Evolutionary conservation across 106 monocot species (phyloP), one percentile per base, ranked within the genome.

Genomic region (Xerophyta viscosa): DNA sequence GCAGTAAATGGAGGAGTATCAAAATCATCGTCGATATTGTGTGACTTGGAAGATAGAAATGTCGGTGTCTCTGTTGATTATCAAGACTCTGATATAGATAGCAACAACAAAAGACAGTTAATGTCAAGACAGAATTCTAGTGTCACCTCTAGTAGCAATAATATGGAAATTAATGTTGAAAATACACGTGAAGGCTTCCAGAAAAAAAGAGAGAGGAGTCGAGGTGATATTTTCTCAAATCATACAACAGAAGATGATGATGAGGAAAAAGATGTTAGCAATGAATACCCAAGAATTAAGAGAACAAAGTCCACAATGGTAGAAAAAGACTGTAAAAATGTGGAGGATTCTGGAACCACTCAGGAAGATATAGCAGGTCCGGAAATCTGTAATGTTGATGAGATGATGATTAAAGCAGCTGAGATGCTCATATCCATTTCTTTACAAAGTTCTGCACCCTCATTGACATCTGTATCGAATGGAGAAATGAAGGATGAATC

Each of bases 211-310:
- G 18, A 71, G 8, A 51, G 52, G 26, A 75, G 55, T 54, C 66
- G 77, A 50, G 79, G 79, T 48, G 78, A 76, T 56, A 69, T 69
- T 37, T 28, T 78, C 27, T 82, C 79, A 41, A 72, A 68, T 41
- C 63, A 60, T 66, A 65, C 74, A 8, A 37, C 71, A 49, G 22
- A 14, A 60, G 43, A 13, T 20, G 29, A 37, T 27, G 27, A 55
- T 20, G 37, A 44, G 14, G 36, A 59, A 0, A 20, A 56, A 44
- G 45, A 20, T 42, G 52, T 15, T 31, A 14, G 8, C 30, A 24
- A 41, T 46, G 36, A 56, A 5, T 46, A 20, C 56, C 48, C 36
- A n/a, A 20, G 5, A 21, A 26, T 8, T 19, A 44, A 36, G 7
- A 44, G 57, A 51, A 24, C 23, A 10, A 10, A 54, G 31, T 8